Evolutionary conservation across 495 filamentous ascomycete genomes (phyloP).

Genomic region (Podospora comata): DNA sequence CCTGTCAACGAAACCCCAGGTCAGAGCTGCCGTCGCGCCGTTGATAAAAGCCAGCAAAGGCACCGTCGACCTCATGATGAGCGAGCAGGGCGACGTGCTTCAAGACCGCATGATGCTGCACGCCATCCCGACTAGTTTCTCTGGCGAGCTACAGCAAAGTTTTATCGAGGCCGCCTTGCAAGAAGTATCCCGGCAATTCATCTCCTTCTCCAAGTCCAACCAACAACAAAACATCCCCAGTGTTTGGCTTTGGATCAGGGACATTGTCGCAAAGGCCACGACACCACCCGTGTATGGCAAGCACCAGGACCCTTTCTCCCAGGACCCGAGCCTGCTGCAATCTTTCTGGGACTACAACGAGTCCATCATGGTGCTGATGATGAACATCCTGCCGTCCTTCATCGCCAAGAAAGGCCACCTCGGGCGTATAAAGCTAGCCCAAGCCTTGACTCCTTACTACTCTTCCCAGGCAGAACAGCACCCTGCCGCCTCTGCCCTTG

Average conservation of each 20-base stretch:
- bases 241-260: constrained; percentile 15
- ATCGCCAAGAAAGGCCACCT: neutral
- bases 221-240: constrained; percentile 5
- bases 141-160: neutral
- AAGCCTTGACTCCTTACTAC: constrained; percentile 18
- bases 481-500: constrained; percentile 7
- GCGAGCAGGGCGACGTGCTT: neutral
- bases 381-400: constrained; percentile 10
- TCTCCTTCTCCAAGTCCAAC: neutral
- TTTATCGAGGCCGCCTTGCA: constrained; percentile 11
- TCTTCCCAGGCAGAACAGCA: neutral
- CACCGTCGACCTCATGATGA: neutral
- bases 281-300: constrained; percentile 15
- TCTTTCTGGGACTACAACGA: constrained; percentile 14
- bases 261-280: constrained; percentile 10
- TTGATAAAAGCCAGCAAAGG: neutral
- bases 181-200: neutral
- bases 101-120: constrained; percentile 1
- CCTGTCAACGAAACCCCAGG: constrained; percentile 16
- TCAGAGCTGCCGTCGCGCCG: neutral
- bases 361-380: constrained; percentile 6
- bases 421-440: neutral
- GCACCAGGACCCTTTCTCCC: neutral
- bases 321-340: constrained; percentile 6
- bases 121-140: constrained; percentile 5